phyloP scores from a whole-genome alignment of 306 rosid genomes.

The Corylus americana region DNA sequence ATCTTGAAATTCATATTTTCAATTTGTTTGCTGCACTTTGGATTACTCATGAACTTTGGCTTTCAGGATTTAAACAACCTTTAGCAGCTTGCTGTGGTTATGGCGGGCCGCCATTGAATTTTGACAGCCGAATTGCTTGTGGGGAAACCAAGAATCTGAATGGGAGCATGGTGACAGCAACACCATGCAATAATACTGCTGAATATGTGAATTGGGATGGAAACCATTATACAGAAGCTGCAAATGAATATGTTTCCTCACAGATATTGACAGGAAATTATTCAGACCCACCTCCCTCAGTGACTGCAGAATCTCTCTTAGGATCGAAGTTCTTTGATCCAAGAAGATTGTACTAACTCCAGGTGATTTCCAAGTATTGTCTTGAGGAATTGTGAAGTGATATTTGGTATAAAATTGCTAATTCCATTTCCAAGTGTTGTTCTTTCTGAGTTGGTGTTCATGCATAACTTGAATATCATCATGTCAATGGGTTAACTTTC shows the following conservation, averaged over 20 bases:
- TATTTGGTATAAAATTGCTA: too few species aligned
- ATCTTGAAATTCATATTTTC: not conserved
- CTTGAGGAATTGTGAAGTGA: not conserved
- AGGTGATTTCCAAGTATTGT: not conserved
- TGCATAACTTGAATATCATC: too few species aligned
- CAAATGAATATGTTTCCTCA: slow-evolving; percentile 35
- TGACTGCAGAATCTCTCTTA: not conserved
- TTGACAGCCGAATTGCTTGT: slow-evolving; percentile 34
- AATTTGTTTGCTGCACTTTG: not conserved
- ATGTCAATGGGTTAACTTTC: too few species aligned
- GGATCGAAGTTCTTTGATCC: not conserved
- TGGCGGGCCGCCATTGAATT: slow-evolving; percentile 45
- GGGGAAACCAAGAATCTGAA: slow-evolving; percentile 32
- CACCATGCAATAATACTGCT: slow-evolving; percentile 28
- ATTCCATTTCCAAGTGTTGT: not conserved
- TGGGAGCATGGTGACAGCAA: slow-evolving; percentile 34
- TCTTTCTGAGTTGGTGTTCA: too few species aligned
- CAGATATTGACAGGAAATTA: slow-evolving; percentile 35
- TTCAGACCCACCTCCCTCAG: slow-evolving; percentile 27
- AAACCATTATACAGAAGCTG: slow-evolving; percentile 45
- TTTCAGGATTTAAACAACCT: slow-evolving; percentile 39
- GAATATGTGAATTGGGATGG: slow-evolving; percentile 50
- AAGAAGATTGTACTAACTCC: not conserved
- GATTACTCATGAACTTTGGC: not conserved
- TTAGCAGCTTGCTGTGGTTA: slow-evolving; percentile 47